Base-by-base conservation (phyloP, 352 stramenopile genomes). In the Phytophthora cryptogea region DNA sequence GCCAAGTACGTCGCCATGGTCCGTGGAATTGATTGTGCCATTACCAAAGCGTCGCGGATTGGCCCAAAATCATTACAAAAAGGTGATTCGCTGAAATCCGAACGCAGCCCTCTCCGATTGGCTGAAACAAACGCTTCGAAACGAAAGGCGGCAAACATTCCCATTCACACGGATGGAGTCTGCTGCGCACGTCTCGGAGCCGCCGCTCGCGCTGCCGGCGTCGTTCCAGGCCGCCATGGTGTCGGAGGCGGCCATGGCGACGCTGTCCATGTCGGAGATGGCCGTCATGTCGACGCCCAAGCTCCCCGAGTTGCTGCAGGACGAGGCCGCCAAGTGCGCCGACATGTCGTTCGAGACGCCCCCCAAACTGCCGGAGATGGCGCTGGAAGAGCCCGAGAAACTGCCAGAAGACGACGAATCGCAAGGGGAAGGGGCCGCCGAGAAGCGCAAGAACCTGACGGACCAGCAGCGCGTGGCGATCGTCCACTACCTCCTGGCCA, bases 21-120 rank as follows among this genome's bases (percentile, higher is more conserved):
- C 68, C 53, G 53, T n/a, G n/a, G n/a, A 65, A 68, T 74, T 74
- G 66, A 74, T 74, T 74, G 62, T 63, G 53, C 49, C 66, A 74
- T 70, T 72, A 68, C 51, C 10, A 42, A 14, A 32, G 16, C 32
- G 33, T 32, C 48, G 35, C 17, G 33, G 43, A 62, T 61, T 61
- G 42, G 53, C 39, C 8, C 8, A 39, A 40, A 40, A 4, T 5
- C 27, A 37, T 47, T 37, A 42, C 9, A 31, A 16, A 7, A 11
- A 23, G 5, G 3, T 3, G 43, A 50, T 50, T 36, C 17, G 43
- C 27, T 17, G 43, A 26, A 37, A 50, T 37, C 5, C 10, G 11
- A 6, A 17, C 6, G 23, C 8, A 46, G 5, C 23, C 40, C 0
- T 8, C 40, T 31, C 13, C 14, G 32, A 54, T 69, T 69, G 53